A percentile compares a stretch with the other conserved stretches of the same genome.
Conservation (phyloP, 192 early-diverging fungal genomes). For the Coemansia furcata region DNA sequence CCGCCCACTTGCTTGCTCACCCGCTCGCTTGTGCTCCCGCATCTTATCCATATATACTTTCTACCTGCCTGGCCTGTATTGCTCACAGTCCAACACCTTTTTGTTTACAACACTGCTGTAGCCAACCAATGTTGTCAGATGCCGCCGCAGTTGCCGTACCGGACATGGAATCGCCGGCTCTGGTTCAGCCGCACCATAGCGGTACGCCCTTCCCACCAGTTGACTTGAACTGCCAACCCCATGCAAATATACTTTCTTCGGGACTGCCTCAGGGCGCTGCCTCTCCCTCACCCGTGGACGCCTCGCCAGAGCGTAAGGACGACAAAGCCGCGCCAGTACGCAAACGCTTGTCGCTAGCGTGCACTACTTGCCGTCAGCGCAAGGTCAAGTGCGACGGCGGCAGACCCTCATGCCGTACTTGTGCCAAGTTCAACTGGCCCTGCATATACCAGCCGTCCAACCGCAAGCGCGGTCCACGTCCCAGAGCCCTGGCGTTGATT, state of each 20-base stretch:
- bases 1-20: not conserved
- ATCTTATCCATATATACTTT: not conserved
- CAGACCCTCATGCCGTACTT: slow-evolving; percentile 79
- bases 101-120: not conserved
- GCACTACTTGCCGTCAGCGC: slow-evolving; percentile 52
- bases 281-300: slow-evolving; percentile 1
- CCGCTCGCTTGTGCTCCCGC: not conserved
- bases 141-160: not conserved
- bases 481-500: slow-evolving; percentile 49
- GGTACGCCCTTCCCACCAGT: not conserved
- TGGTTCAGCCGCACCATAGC: not conserved
- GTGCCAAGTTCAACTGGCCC: slow-evolving; percentile 59
- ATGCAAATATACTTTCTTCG: too few species aligned
- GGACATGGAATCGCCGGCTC: not conserved
- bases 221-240: not conserved
- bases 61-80: not conserved
- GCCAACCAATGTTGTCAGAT: slow-evolving; percentile 6
- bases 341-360: slow-evolving; percentile 54
- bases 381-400: slow-evolving; percentile 83
- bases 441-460: slow-evolving; percentile 84
- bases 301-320: slow-evolving; percentile 28
- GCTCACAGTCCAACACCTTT: not conserved
- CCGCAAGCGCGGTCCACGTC: slow-evolving; percentile 85
- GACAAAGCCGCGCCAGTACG: slow-evolving; percentile 48
- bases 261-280: not conserved